phyloP scores from a whole-genome alignment of 1,284 basidiomycete species.

The Limonomyces culmigenus region DNA sequence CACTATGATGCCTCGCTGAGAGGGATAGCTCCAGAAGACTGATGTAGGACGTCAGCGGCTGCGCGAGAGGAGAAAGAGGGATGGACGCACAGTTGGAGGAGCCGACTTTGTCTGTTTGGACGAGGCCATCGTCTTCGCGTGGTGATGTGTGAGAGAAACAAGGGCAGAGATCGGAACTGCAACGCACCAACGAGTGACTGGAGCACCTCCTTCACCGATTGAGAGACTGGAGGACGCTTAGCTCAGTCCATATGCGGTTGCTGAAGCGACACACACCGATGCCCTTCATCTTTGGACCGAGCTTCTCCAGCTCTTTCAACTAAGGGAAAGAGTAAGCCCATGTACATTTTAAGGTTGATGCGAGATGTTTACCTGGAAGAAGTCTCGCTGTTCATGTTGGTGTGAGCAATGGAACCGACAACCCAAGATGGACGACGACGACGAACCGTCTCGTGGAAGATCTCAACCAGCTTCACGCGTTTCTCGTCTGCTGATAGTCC shows the following conservation, averaged over 20 bases:
- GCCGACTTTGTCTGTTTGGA: constrained; percentile 78
- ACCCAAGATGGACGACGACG: not conserved
- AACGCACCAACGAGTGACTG: constrained; percentile 56
- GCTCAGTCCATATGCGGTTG: not conserved
- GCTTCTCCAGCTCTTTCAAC: constrained; percentile 81
- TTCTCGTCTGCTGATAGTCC: constrained; percentile 72
- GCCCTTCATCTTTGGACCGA: constrained; percentile 71
- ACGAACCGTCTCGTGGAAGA: constrained; percentile 78
- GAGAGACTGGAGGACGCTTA: constrained; percentile 37
- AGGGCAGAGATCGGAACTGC: too few relatives aligned
- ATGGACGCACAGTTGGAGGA: constrained; percentile 79
- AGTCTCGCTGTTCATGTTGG: constrained; percentile 47
- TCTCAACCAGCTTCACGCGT: constrained; percentile 64
- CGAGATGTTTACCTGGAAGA: constrained; percentile 43
- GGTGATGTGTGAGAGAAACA: not conserved
- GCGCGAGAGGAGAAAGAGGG: too few relatives aligned
- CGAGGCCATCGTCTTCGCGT: constrained; percentile 47
- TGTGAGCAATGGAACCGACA: not conserved
- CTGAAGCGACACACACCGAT: constrained; percentile 36
- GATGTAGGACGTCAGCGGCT: constrained; percentile 9
- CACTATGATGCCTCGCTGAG: constrained; percentile 66
- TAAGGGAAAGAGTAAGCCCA: constrained; percentile 13
- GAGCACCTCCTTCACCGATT: constrained; percentile 77
- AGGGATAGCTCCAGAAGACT: constrained; percentile 92
- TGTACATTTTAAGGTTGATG: not conserved